These are phyloP conservation scores for Pythium insidiosum DNA, from an alignment of 352 stramenopile species.

Conservation along the genomic window DNA sequence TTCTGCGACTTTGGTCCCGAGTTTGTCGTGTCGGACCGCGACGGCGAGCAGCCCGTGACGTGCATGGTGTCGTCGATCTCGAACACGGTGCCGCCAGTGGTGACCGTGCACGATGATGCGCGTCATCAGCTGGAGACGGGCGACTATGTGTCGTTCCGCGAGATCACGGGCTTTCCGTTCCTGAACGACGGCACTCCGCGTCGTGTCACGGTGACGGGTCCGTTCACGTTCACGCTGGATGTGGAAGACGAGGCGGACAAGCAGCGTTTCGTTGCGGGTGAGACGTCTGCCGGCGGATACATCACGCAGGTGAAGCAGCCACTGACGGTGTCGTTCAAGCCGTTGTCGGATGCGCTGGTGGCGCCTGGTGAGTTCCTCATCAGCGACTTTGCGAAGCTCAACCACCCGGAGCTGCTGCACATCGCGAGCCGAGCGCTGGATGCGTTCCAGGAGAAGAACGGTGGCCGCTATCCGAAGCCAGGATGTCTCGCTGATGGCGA, in stretches of 20 bases:
- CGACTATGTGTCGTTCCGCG: conserved; percentile 94
- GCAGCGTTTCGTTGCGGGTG: conserved; percentile 47
- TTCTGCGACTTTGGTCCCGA: conserved; percentile 98
- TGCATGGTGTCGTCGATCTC: conserved; percentile 94
- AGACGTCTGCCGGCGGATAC: conserved; percentile 75
- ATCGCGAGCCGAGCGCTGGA: conserved; percentile 86
- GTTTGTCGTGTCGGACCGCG: conserved; percentile 92
- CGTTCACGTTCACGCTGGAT: conserved; percentile 97
- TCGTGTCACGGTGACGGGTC: conserved; percentile 79
- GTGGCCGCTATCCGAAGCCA: conserved; percentile 77
- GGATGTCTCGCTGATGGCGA: conserved; percentile 80
- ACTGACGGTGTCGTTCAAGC: conserved; percentile 90
- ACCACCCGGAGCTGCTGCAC: conserved; percentile 87
- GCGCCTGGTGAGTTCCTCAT: conserved; percentile 94
- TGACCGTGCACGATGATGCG: conserved; percentile 98
- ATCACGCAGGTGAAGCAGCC: conserved; percentile 96
- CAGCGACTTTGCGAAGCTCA: conserved; percentile 98
- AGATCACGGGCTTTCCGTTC: conserved; percentile 89
- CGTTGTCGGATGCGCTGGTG: conserved; percentile 75
- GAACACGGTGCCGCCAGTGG: conserved; percentile 63
- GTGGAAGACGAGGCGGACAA: conserved; percentile 62
- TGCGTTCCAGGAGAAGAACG: conserved; percentile 69
- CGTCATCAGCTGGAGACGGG: conserved; percentile 96
- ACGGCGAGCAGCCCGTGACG: conserved; percentile 90
- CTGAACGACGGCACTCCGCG: conserved; percentile 69